Percentiles rank a stretch among this genome's conserved stretches.
phyloP scores from a whole-genome alignment of 495 filamentous ascomycete species.

The Penicillium soppii region DNA sequence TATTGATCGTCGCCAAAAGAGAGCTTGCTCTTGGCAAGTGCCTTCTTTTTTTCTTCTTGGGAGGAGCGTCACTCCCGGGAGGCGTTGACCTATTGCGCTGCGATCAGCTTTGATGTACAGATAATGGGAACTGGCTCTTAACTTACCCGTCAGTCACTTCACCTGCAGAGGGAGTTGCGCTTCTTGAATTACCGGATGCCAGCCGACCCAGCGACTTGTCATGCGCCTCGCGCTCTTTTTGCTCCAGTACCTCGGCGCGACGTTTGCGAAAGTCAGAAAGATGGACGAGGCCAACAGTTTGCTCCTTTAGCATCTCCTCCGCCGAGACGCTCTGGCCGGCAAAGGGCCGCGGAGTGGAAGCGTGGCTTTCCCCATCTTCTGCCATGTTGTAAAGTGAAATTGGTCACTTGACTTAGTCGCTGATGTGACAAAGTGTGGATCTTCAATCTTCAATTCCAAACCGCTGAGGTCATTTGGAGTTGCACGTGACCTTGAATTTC shows the following conservation, averaged over 20 bases:
- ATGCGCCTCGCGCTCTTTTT: slow-evolving; percentile 80
- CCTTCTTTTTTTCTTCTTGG: slow-evolving; percentile 69
- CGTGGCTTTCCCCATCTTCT: slow-evolving; percentile 35
- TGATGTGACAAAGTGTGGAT: not conserved
- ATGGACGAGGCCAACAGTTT: slow-evolving; percentile 90
- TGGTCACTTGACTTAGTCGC: not conserved
- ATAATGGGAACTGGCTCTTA: slow-evolving; percentile 14
- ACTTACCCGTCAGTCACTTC: slow-evolving; percentile 55
- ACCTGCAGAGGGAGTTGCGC: slow-evolving; percentile 53
- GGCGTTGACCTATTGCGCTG: slow-evolving; percentile 41
- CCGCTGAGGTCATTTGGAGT: slow-evolving; percentile 18
- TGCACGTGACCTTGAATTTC: slow-evolving; percentile 19
- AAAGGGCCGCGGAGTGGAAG: slow-evolving; percentile 57
- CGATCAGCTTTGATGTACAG: slow-evolving; percentile 32
- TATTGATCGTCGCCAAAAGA: slow-evolving; percentile 65
- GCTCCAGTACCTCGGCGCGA: slow-evolving; percentile 89
- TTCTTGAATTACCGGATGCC: slow-evolving; percentile 47
- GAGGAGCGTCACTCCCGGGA: slow-evolving; percentile 42
- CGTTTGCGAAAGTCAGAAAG: slow-evolving; percentile 96
- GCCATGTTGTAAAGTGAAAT: slow-evolving; percentile 25
- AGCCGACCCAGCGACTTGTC: slow-evolving; percentile 54
- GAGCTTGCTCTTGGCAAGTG: slow-evolving; percentile 61
- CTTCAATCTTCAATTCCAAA: not conserved
- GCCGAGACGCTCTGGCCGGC: slow-evolving; percentile 76
- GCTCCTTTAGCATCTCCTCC: slow-evolving; percentile 85